phyloP scores from a whole-genome alignment of 192 early-diverging fungal genomes.

The Chytriomyces hyalinus region DNA sequence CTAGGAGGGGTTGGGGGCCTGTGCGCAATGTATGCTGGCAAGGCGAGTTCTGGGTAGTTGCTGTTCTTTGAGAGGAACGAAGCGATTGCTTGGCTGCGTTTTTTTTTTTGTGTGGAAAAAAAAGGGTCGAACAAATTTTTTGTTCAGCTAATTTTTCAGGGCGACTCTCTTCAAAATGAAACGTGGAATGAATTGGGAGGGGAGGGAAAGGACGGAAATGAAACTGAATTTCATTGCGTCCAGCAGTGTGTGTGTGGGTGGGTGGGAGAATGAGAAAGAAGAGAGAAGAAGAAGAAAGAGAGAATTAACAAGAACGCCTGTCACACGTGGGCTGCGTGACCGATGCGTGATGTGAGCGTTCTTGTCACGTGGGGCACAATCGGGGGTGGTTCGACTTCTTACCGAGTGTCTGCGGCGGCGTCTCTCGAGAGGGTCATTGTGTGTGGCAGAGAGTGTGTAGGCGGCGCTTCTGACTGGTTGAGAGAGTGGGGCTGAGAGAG shows the following conservation, averaged over 20 bases:
- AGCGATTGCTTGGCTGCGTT: background rate
- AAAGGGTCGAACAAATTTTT: no score
- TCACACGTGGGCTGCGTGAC: no score
- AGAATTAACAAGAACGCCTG: no score
- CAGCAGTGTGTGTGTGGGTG: no score
- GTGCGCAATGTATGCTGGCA: background rate
- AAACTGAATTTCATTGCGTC: no score
- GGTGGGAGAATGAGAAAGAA: no score
- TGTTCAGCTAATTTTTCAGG: background rate
- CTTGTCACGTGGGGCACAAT: no score
- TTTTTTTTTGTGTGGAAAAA: background rate
- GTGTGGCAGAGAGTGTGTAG: background rate
- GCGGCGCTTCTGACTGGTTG: background rate
- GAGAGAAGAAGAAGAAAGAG: no score
- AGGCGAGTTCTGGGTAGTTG: background rate
- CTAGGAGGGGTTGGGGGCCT: background rate
- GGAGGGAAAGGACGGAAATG: background rate
- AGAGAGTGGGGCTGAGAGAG: background rate
- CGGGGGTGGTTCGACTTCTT: no score
- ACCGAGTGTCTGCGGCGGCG: background rate
- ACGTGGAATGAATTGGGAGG: background rate
- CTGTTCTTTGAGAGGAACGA: background rate
- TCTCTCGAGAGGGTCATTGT: background rate
- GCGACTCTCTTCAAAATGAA: background rate
- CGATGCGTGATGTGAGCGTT: no score